phyloP scores from a whole-genome alignment of 2,329 filamentous ascomycete species.

The Pseudopithomyces maydicus region DNA sequence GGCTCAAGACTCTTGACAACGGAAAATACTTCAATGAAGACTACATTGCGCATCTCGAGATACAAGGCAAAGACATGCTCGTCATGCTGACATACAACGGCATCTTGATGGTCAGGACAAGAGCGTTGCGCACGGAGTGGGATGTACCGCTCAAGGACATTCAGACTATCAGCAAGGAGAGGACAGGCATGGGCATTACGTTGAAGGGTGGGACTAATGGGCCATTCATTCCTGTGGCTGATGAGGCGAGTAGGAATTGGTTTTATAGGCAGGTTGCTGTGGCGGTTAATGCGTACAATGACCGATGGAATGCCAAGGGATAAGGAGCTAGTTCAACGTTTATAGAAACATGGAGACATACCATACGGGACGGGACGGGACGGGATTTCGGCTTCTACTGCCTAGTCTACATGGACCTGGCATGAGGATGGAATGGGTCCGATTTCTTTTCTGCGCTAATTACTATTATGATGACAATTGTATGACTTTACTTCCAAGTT shows the following conservation, averaged over 20 bases:
- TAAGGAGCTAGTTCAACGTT: neutral
- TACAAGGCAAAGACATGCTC: slow-evolving; percentile 88
- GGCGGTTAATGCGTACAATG: slow-evolving; percentile 71
- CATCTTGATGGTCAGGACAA: slow-evolving; percentile 88
- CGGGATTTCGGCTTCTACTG: neutral
- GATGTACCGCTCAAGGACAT: slow-evolving; percentile 95
- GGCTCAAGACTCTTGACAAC: slow-evolving; percentile 97
- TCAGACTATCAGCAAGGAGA: slow-evolving; percentile 95
- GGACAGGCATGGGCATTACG: slow-evolving; percentile 88
- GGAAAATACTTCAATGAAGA: slow-evolving; percentile 97
- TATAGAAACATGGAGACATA: neutral
- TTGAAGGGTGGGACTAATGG: slow-evolving; percentile 90
- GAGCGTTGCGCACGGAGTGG: slow-evolving; percentile 89
- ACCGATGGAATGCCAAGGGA: slow-evolving; percentile 68
- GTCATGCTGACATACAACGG: slow-evolving; percentile 65
- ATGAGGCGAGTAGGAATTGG: slow-evolving; percentile 76
- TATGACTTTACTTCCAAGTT: neutral
- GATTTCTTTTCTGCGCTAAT: neutral
- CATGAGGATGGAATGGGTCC: neutral
- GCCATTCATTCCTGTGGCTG: slow-evolving; percentile 91
- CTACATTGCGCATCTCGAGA: slow-evolving; percentile 94
- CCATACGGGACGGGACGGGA: neutral
- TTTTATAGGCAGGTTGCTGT: slow-evolving; percentile 69
- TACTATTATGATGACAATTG: neutral
- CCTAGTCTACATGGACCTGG: neutral